Evolutionary conservation across 129 eudicot genomes (phyloP).

Genomic region (Centaurea solstitialis): DNA sequence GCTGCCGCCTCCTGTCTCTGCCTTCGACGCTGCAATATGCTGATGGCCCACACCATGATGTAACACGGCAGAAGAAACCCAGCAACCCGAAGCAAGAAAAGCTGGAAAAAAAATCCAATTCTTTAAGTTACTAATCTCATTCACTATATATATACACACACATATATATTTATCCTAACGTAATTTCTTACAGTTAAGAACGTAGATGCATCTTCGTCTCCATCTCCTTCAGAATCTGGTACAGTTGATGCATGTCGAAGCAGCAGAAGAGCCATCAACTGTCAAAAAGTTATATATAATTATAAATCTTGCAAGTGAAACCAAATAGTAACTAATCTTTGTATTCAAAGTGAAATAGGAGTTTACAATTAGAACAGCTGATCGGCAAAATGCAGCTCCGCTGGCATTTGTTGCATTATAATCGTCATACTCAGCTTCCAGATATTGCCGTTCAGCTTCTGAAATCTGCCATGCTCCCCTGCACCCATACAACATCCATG

Average conservation of each 20-base stretch:
- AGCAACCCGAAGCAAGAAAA: conserved; percentile 83
- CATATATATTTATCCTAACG: not conserved
- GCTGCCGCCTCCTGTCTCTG: conserved; percentile 97
- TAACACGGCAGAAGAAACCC: conserved; percentile 96
- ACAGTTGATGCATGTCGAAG: conserved; percentile 75
- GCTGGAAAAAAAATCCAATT: conserved; percentile 43
- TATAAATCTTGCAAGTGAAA: not conserved
- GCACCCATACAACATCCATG: conserved; percentile 9
- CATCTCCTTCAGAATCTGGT: conserved; percentile 67
- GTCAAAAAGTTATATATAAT: conserved; percentile 15
- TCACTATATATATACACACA: not conserved
- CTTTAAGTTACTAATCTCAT: not conserved
- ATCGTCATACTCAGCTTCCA: conserved; percentile 91
- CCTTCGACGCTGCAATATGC: conserved; percentile 90
- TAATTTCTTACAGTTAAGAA: conserved; percentile 73
- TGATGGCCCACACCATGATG: conserved; percentile 90
- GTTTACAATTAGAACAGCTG: conserved; percentile 90
- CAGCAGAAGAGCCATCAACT: conserved; percentile 93
- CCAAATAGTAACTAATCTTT: not conserved
- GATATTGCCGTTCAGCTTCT: conserved; percentile 80
- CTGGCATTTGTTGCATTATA: conserved; percentile 76
- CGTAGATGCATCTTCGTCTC: conserved; percentile 73
- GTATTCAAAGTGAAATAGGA: not conserved
- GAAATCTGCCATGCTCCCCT: conserved; percentile 95
- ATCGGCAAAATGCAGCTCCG: conserved; percentile 93